Evolutionary conservation across 768 basidiomycete species (phyloP), one percentile per base, ranked within the genome.

Genomic region (Boletus eberwhitei): DNA sequence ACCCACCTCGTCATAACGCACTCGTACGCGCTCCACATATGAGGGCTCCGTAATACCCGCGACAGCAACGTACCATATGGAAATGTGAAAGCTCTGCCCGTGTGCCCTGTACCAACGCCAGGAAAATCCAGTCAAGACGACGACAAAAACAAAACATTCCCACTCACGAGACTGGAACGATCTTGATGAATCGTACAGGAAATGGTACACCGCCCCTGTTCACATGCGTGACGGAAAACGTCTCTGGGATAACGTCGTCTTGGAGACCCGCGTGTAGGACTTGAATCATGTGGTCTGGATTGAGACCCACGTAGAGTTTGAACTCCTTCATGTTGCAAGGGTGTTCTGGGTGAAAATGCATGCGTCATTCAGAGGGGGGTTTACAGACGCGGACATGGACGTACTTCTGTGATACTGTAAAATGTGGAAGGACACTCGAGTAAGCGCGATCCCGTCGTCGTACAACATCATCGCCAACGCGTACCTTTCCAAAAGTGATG

Each of bases 291-390:
- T 81, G 79, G 60, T 88, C 84, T 55, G 81, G 77, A 22, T 79
- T 76, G 37, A 79, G 71, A 7, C 89, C 90, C 19, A 85, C 80
- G 54, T 80, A 84, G 12, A 91, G 64, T 66, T 85, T 86, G 75
- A 92, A 87, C 52, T 90, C 87, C 64, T 88, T 89, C 84, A 88
- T 85, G 62, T 90, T 90, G 64, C 90, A 92, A 32, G 88, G 88
- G 69, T 91, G 89, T 19, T 79, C 89, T 91, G 55, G n/a, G 3
- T 54, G 13, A 5, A 16, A 26, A 14, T 5, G 16, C 8, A 22
- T 17, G 19, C n/a, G 60, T 63, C 46, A 54, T 16, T 55, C 41
- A 38, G 16, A 36, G 26, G 24, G 24, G 26, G 22, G 24, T 13
- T n/a, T 5, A 31, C 11, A 21, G 13, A 34, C 22, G 22, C 19